These are phyloP conservation scores for Aspergillus quadricinctus DNA, from an alignment of 2,329 filamentous ascomycete genomes.

Conservation along the genomic window DNA sequence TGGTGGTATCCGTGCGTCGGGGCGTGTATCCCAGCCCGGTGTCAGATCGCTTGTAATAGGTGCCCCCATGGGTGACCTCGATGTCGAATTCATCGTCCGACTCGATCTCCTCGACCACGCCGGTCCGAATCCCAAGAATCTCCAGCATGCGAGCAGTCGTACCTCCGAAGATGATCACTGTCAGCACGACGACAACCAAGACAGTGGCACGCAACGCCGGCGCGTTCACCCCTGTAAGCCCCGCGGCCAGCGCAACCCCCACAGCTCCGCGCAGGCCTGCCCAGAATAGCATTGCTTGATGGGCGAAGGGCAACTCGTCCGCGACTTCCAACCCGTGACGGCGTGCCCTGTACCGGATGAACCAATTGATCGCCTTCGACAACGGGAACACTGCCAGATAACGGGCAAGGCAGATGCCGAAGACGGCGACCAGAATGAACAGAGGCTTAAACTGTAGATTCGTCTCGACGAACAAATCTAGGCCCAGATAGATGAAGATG, in stretches of 20 bases:
- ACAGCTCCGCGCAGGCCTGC: constrained; percentile 92
- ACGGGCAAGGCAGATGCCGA: constrained; percentile 86
- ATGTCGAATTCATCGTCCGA: constrained; percentile 99
- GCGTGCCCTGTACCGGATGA: constrained; percentile 79
- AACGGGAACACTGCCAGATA: constrained; percentile 95
- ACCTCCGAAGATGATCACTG: constrained; percentile 97
- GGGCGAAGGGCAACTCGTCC: constrained; percentile 88
- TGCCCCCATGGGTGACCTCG: constrained; percentile 66
- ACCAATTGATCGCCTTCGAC: constrained; percentile 83
- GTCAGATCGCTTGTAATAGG: constrained; percentile 76
- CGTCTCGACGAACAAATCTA: constrained; percentile 89
- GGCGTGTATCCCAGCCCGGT: constrained; percentile 74
- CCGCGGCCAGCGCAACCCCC: constrained; percentile 87
- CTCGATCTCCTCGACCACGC: constrained; percentile 93
- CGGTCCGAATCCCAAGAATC: constrained; percentile 92
- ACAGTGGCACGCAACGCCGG: constrained; percentile 87
- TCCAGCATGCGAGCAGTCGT: constrained; percentile 97
- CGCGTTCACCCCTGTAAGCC: constrained; percentile 75
- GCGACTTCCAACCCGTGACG: constrained; percentile 70
- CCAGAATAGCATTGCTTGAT: constrained; percentile 99
- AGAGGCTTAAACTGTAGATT: constrained; percentile 87
- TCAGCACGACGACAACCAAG: constrained; percentile 93
- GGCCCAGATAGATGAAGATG: constrained; percentile 96
- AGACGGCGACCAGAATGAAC: constrained; percentile 86
- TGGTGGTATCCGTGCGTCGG: constrained; percentile 57